Evolutionary conservation across 2,329 filamentous ascomycete genomes (phyloP).

Genomic region (Calonectria pteridis): DNA sequence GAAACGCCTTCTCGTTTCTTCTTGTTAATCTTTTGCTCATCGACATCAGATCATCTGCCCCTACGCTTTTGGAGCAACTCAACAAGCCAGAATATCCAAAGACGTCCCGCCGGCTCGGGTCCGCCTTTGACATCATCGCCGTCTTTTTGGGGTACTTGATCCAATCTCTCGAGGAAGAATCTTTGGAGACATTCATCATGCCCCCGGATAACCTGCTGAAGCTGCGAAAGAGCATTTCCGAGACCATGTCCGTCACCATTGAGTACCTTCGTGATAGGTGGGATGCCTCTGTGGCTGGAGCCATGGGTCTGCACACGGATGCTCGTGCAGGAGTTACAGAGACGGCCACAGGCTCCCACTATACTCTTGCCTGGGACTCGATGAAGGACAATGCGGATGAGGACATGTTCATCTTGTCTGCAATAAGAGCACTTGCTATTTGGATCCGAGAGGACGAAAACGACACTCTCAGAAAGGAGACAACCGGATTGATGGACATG

Average conservation of each 20-base stretch:
- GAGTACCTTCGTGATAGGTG: constrained; percentile 79
- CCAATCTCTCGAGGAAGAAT: constrained; percentile 64
- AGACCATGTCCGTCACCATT: constrained; percentile 72
- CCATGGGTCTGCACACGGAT: constrained; percentile 70
- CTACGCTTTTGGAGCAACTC: constrained; percentile 69
- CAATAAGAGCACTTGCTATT: constrained; percentile 68
- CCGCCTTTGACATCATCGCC: constrained; percentile 72
- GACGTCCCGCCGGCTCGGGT: constrained; percentile 67
- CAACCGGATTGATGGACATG: constrained; percentile 72
- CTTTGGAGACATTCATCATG: constrained; percentile 57
- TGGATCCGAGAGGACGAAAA: constrained; percentile 80
- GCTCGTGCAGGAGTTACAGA: constrained; percentile 61
- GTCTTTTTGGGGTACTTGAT: constrained; percentile 71
- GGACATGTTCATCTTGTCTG: constrained; percentile 71
- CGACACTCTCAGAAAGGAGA: constrained; percentile 67
- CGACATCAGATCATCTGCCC: constrained; percentile 73
- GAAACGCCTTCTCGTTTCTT: constrained; percentile 71
- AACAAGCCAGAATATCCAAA: constrained; percentile 66
- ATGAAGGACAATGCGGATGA: constrained; percentile 59
- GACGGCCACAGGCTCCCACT: constrained; percentile 58
- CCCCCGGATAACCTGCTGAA: constrained; percentile 71
- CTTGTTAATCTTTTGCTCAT: constrained; percentile 75
- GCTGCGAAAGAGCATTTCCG: constrained; percentile 69
- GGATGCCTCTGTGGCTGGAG: constrained; percentile 74
- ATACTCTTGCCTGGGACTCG: constrained; percentile 71